Conservation (phyloP, 257 asterid genomes). For the Salvia rosmarinus region DNA sequence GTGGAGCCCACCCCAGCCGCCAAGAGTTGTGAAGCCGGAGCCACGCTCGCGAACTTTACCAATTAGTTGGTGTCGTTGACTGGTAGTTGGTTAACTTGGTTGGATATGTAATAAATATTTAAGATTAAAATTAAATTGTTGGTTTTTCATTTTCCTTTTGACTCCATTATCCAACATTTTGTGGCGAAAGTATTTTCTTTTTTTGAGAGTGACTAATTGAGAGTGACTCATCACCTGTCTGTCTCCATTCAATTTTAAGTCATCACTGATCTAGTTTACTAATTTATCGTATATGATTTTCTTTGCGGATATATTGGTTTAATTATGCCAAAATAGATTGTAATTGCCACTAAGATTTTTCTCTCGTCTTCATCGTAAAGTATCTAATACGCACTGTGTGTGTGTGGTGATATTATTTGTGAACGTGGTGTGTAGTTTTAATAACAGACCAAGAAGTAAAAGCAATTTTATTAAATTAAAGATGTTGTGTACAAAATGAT, state of each 20-base stretch:
- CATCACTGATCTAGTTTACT: not conserved
- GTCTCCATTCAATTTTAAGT: not conserved
- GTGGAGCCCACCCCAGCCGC: constrained; percentile 87
- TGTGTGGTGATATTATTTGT: too few species aligned
- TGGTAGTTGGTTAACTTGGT: constrained; percentile 35
- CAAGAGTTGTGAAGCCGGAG: constrained; percentile 77
- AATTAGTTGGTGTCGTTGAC: constrained; percentile 37
- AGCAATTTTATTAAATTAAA: too few species aligned
- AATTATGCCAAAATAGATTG: too few species aligned
- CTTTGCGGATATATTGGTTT: not conserved
- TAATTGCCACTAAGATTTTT: too few species aligned
- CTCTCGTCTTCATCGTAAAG: too few species aligned
- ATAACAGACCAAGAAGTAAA: too few species aligned
- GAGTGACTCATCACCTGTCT: not conserved
- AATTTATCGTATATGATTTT: not conserved
- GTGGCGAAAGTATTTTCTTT: not conserved
- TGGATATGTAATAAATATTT: constrained; percentile 6
- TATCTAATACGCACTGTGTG: too few species aligned
- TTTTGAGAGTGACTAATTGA: not conserved
- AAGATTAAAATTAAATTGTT: too few species aligned
- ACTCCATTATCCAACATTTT: not conserved
- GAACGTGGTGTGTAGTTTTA: too few species aligned
- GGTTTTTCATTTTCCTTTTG: not conserved
- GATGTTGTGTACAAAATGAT: too few species aligned
- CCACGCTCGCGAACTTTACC: constrained; percentile 60